phyloP scores from a whole-genome alignment of 2,329 filamentous ascomycete species.

The Esteya vermicola region DNA sequence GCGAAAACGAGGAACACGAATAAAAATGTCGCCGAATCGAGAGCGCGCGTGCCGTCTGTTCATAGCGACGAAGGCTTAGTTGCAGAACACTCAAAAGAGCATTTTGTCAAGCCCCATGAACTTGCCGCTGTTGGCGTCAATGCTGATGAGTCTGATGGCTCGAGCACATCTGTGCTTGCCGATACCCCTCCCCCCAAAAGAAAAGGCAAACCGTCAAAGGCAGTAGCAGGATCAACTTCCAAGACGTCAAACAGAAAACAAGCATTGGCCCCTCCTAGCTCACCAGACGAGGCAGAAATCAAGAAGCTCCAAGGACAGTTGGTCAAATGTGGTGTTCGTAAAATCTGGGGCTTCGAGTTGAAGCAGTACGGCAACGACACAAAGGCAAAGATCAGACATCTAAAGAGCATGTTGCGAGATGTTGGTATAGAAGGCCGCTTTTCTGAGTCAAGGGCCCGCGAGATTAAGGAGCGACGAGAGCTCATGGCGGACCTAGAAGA shows the following conservation, averaged over 20 bases:
- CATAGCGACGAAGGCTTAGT: too few relatives aligned
- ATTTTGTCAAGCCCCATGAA: too few relatives aligned
- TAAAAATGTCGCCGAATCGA: too few relatives aligned
- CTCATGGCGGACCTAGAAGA: constrained; percentile 71
- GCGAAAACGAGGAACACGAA: too few relatives aligned
- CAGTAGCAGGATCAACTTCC: constrained; percentile 9
- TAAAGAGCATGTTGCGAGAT: constrained; percentile 65
- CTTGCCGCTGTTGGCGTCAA: background rate
- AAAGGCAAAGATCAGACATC: constrained; percentile 68
- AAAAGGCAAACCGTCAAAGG: constrained; percentile 28
- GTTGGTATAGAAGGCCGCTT: constrained; percentile 82
- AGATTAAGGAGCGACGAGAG: constrained; percentile 81
- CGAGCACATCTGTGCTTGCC: constrained; percentile 66
- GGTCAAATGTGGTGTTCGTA: constrained; percentile 79
- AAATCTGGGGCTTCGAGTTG: constrained; percentile 80
- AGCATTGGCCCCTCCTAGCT: constrained; percentile 14
- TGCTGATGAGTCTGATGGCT: constrained; percentile 35
- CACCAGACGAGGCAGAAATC: constrained; percentile 63
- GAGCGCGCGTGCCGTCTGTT: too few relatives aligned
- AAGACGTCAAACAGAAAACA: background rate
- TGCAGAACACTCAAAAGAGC: too few relatives aligned
- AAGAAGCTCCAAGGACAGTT: constrained; percentile 81
- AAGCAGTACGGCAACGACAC: constrained; percentile 56
- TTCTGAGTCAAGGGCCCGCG: constrained; percentile 66
- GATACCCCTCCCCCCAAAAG: constrained; percentile 31